phyloP scores from a whole-genome alignment of 768 basidiomycete species.

The Boletus speciosus region DNA sequence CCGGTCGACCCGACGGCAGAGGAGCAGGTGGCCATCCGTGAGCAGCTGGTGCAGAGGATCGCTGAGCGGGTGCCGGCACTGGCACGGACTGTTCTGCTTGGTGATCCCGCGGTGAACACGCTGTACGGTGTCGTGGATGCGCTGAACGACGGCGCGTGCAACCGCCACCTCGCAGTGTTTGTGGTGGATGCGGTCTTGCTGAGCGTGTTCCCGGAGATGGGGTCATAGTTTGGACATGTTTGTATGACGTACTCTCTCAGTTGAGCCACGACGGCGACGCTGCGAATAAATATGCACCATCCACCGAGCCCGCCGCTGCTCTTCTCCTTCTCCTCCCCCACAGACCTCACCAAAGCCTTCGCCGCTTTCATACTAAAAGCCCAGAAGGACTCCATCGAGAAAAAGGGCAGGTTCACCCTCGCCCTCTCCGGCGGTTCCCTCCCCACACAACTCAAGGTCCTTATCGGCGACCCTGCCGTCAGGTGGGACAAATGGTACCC shows the following conservation, averaged over 20 bases:
- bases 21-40: slow-evolving; percentile 62
- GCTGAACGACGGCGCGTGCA: slow-evolving; percentile 63
- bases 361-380: slow-evolving; percentile 82
- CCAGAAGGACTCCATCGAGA: slow-evolving; percentile 85
- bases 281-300: slow-evolving; percentile 36
- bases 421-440: slow-evolving; percentile 94
- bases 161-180: slow-evolving; percentile 72
- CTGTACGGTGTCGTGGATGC: slow-evolving; percentile 57
- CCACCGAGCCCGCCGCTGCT: slow-evolving; percentile 68
- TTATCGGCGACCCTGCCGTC: slow-evolving; percentile 59
- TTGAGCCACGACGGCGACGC: slow-evolving; percentile 13
- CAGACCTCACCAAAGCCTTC: slow-evolving; percentile 60
- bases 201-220: slow-evolving; percentile 76
- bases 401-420: slow-evolving; percentile 86
- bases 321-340: slow-evolving; percentile 58
- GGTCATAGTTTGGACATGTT: slow-evolving; percentile 22
- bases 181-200: slow-evolving; percentile 71
- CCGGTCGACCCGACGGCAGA: slow-evolving; percentile 73
- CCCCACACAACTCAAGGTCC: slow-evolving; percentile 73
- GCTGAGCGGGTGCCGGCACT: slow-evolving; percentile 36
- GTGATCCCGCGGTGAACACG: slow-evolving; percentile 47
- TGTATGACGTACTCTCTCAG: slow-evolving; percentile 25
- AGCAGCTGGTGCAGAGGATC: slow-evolving; percentile 38
- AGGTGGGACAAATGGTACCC: slow-evolving; percentile 94
- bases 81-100: slow-evolving; percentile 33